Percentiles rank a stretch among this genome's conserved stretches.
Evolutionary conservation across 257 asterid genomes (phyloP).

Genomic region (Nicotiana noctiflora): DNA sequence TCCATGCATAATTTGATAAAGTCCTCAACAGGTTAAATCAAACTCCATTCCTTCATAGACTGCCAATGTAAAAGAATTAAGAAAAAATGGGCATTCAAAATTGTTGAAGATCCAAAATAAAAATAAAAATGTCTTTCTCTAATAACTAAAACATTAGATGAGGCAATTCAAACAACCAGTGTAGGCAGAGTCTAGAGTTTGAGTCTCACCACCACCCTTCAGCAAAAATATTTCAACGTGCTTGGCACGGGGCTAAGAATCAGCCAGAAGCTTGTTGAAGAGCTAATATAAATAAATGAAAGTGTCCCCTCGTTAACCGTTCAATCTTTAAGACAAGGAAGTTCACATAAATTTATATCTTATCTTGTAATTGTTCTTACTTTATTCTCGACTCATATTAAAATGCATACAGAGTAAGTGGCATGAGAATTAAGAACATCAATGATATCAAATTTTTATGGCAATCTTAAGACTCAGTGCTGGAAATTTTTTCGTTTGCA

Average conservation of each 20-base stretch:
- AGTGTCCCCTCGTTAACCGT: not conserved
- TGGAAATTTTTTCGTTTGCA: not conserved
- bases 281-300: not conserved
- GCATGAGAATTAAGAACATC: not conserved
- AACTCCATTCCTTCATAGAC: not conserved
- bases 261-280: not conserved
- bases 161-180: not conserved
- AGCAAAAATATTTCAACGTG: not conserved
- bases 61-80: not conserved
- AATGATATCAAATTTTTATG: not conserved
- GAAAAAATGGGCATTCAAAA: not conserved
- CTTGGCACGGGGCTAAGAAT: not conserved
- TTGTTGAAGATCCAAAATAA: not conserved
- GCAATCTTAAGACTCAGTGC: not conserved
- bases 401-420: too few species aligned
- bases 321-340: not conserved
- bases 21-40: not conserved
- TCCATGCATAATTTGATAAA: not conserved
- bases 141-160: not conserved
- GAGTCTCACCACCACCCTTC: not conserved
- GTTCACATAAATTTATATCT: too few species aligned
- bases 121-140: not conserved
- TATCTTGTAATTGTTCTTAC: too few species aligned
- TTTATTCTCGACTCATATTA: too few species aligned
- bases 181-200: not conserved